Evolutionary conservation across 495 filamentous ascomycete species (phyloP).

Genomic region (Annulohypoxylon bovei): DNA sequence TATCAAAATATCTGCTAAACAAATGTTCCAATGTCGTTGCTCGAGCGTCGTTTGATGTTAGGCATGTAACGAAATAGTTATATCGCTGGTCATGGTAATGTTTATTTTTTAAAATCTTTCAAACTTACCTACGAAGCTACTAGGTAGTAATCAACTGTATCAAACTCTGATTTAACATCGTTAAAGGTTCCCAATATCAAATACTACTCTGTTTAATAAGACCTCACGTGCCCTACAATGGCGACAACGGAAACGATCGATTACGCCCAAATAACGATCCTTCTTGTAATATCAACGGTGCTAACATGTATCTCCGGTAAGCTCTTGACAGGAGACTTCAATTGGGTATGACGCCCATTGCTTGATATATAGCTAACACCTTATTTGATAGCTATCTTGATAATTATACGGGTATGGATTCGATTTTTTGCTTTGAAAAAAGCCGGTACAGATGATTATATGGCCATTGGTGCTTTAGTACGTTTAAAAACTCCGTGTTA

Average conservation of each 20-base stretch:
- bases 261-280: slow-evolving; percentile 23
- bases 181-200: background rate
- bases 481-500: background rate
- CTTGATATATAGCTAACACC: background rate
- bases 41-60: background rate
- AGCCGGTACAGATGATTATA: slow-evolving; percentile 47
- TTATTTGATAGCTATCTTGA: slow-evolving; percentile 37
- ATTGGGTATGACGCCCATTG: background rate
- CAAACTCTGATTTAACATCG: background rate
- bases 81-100: background rate
- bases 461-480: slow-evolving; percentile 49
- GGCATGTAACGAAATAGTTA: background rate
- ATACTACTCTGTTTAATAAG: background rate
- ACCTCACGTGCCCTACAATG: slow-evolving; percentile 10
- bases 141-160: background rate
- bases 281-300: slow-evolving; percentile 26
- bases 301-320: slow-evolving; percentile 40
- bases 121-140: background rate
- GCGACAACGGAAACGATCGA: slow-evolving; percentile 8
- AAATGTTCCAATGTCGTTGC: background rate
- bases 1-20: slow-evolving; percentile 6
- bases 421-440: slow-evolving; percentile 47
- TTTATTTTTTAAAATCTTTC: background rate
- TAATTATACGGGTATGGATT: slow-evolving; percentile 39
- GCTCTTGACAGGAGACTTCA: background rate